These are phyloP conservation scores for Fusarium austroafricanum DNA, from an alignment of 2,329 filamentous ascomycete species.

Conservation along the genomic window DNA sequence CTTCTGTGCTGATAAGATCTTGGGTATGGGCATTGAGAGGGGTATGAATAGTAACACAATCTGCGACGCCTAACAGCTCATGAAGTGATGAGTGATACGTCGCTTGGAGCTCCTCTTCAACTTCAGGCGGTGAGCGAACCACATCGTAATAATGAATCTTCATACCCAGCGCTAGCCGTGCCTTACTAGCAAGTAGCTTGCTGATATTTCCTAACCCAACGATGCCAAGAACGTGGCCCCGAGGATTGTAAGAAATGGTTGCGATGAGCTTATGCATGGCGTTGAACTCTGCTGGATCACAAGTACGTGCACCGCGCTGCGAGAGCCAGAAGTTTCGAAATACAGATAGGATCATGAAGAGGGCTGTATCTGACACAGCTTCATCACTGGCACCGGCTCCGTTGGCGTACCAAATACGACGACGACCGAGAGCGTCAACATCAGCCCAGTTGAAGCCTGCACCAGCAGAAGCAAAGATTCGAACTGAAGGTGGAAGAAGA, in stretches of 20 bases:
- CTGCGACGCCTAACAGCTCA: constrained; percentile 45
- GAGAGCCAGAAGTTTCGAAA: constrained; percentile 64
- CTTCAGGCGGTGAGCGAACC: constrained; percentile 41
- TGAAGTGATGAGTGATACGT: constrained; percentile 47
- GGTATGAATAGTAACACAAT: constrained; percentile 52
- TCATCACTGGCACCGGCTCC: constrained; percentile 57
- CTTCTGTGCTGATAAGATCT: constrained; percentile 29
- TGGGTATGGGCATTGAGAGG: constrained; percentile 41
- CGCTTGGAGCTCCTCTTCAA: constrained; percentile 47
- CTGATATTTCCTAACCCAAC: constrained; percentile 62
- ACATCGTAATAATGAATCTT: constrained; percentile 64
- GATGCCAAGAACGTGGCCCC: constrained; percentile 61
- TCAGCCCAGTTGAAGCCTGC: constrained; percentile 74
- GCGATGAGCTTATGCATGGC: constrained; percentile 36
- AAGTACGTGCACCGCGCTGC: constrained; percentile 32
- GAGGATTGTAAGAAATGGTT: constrained; percentile 60
- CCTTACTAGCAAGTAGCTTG: constrained; percentile 60
- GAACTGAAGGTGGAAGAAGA: constrained; percentile 63
- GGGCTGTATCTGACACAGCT: constrained; percentile 56
- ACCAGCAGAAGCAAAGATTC: constrained; percentile 70
- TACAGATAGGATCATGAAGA: constrained; percentile 57
- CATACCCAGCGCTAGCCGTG: constrained; percentile 61
- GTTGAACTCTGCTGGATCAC: constrained; percentile 28
- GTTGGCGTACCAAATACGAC: constrained; percentile 57
- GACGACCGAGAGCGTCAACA: constrained; percentile 56